These are phyloP conservation scores for Arctostaphylos glauca DNA, from an alignment of 148 eudicot species.

Conservation along the genomic window DNA sequence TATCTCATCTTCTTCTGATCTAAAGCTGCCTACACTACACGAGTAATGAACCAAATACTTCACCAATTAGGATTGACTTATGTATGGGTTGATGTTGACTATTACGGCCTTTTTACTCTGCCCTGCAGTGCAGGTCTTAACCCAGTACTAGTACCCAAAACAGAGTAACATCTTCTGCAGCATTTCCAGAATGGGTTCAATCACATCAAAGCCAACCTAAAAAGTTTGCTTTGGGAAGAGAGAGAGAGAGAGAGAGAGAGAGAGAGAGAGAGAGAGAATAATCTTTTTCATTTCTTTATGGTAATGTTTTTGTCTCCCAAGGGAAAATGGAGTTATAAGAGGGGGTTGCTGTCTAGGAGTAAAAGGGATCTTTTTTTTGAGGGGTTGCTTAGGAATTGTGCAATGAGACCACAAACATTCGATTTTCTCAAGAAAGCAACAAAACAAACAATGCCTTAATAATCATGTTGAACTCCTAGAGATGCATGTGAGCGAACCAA, in stretches of 20 bases:
- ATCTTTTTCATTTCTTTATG: too few relatives aligned
- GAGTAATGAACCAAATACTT: not conserved
- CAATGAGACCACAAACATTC: slow-evolving; percentile 2
- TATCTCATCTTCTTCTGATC: not conserved
- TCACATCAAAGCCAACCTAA: not conserved
- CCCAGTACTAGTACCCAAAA: not conserved
- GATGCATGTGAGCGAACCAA: slow-evolving; percentile 9
- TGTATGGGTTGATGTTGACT: not conserved
- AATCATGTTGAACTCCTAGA: not conserved
- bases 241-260: too few relatives aligned
- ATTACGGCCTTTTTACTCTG: not conserved
- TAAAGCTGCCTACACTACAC: not conserved
- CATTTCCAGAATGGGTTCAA: not conserved
- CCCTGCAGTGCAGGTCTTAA: not conserved
- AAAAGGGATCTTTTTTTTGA: not conserved
- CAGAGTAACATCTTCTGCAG: not conserved
- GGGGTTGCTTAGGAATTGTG: slow-evolving; percentile 10
- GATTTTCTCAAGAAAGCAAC: slow-evolving; percentile 6
- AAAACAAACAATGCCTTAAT: not conserved
- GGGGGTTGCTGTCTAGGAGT: not conserved
- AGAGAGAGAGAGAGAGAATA: too few relatives aligned
- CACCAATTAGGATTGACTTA: not conserved
- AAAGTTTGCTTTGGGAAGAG: not conserved
- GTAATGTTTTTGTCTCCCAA: not conserved
- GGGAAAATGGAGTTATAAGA: not conserved